A percentile compares a stretch with the other conserved stretches of the same genome.
These are phyloP conservation scores for Rhizoclosmatium globosum DNA, from an alignment of 192 early-diverging fungal species.

Conservation along the genomic window DNA sequence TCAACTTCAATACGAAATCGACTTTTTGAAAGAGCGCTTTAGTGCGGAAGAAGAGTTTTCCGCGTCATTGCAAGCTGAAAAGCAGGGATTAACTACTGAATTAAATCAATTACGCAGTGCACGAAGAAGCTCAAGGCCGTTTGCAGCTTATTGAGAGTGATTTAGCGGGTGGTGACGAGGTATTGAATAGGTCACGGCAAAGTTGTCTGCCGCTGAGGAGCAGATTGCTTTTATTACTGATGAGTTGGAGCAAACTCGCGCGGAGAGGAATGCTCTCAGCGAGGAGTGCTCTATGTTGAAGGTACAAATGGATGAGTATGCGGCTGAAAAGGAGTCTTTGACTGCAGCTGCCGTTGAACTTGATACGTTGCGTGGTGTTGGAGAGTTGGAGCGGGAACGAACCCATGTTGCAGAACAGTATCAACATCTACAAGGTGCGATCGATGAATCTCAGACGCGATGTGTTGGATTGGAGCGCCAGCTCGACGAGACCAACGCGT, in stretches of 20 bases:
- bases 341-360: neutral
- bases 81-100: neutral
- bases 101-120: neutral
- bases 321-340: neutral
- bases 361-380: constrained; percentile 1
- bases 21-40: constrained; percentile 34
- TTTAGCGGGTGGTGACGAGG: constrained; percentile 6
- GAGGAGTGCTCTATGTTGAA: neutral
- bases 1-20: constrained; percentile 34
- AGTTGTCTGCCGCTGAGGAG: constrained; percentile 17
- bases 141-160: neutral
- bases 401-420: neutral
- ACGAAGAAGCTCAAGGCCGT: neutral
- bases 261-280: neutral
- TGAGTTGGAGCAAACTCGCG: neutral
- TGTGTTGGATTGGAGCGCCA: neutral
- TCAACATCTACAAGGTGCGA: neutral
- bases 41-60: constrained; percentile 28
- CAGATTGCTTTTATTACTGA: constrained; percentile 2
- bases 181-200: constrained; percentile 26
- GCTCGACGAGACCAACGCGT: neutral
- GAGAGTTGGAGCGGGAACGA: constrained; percentile 11
- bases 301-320: constrained; percentile 2
- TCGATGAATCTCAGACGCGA: constrained; percentile 1
- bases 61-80: neutral